Evolutionary conservation across 192 early-diverging fungal species (phyloP).

Genomic region (Chytriomyces sp.): DNA sequence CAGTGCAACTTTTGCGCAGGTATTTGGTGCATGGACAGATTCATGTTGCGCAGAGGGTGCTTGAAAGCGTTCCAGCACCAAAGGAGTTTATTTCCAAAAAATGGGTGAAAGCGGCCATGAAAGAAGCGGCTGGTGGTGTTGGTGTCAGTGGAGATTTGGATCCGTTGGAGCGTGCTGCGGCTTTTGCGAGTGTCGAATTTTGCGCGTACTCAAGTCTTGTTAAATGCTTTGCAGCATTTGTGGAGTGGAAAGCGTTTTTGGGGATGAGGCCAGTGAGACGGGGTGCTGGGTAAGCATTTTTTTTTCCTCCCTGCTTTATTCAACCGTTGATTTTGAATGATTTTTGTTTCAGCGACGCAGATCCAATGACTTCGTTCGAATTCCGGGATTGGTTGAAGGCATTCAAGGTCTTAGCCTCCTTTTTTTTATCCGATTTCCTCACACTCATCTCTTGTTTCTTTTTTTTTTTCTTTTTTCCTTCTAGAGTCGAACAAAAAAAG

Average conservation of each 20-base stretch:
- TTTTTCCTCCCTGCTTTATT: background rate
- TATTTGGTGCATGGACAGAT: slow-evolving; percentile 60
- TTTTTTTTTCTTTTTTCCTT: background rate
- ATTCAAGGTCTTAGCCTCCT: slow-evolving; percentile 12
- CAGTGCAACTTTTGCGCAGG: slow-evolving; percentile 56
- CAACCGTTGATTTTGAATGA: background rate
- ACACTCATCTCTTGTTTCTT: background rate
- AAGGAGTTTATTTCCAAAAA: slow-evolving; percentile 46
- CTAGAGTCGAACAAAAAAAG: slow-evolving; percentile 19
- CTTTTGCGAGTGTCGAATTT: slow-evolving; percentile 2
- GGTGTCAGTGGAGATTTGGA: background rate
- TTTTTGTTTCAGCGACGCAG: slow-evolving; percentile 11
- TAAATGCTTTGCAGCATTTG: slow-evolving; percentile 14
- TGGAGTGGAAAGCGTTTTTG: slow-evolving; percentile 21
- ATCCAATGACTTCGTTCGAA: background rate
- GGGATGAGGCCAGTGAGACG: slow-evolving; percentile 11
- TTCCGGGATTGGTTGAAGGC: slow-evolving; percentile 23
- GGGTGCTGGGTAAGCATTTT: background rate
- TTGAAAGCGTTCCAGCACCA: slow-evolving; percentile 49
- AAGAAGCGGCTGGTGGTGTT: slow-evolving; percentile 3
- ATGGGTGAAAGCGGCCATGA: slow-evolving; percentile 11
- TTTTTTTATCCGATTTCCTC: background rate
- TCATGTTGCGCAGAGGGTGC: slow-evolving; percentile 50
- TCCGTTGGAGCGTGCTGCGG: background rate
- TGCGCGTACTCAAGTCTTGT: slow-evolving; percentile 12